Evolutionary conservation across 352 stramenopile species (phyloP).

Genomic region (Halophytophthora polymorphica): DNA sequence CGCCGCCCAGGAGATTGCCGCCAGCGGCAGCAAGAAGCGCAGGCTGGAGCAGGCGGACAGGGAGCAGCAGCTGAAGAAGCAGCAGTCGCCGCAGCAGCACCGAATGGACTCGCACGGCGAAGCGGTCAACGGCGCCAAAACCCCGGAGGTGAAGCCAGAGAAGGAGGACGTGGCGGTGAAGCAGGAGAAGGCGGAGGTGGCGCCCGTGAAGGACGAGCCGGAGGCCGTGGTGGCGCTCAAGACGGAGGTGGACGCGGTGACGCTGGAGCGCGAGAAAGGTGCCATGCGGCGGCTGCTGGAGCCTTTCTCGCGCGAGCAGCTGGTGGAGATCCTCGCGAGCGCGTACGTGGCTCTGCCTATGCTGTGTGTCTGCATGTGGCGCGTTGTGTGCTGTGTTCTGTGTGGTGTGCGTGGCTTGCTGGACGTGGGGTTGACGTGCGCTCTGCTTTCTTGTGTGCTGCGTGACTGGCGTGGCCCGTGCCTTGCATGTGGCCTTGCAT

Average conservation of each 20-base stretch:
- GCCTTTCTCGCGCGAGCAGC: conserved; percentile 56
- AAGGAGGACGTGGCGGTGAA: not conserved
- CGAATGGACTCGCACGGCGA: not conserved
- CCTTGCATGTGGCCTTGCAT: not conserved
- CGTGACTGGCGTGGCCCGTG: not conserved
- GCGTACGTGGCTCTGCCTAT: conserved; percentile 43
- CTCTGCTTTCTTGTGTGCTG: not conserved
- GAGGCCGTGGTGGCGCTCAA: not conserved
- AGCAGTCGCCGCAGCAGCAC: not conserved
- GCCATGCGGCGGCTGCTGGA: conserved; percentile 40
- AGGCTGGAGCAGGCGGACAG: conserved; percentile 23
- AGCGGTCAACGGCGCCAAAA: not conserved
- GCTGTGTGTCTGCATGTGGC: conserved; percentile 1
- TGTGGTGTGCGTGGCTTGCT: not conserved
- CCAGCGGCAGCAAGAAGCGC: conserved; percentile 35
- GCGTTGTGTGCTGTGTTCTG: not conserved
- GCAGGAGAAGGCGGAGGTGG: not conserved
- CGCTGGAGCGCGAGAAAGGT: conserved; percentile 21
- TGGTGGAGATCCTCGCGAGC: conserved; percentile 61
- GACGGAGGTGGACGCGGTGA: conserved; percentile 6
- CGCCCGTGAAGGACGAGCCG: conserved; percentile 4
- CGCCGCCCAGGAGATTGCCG: conserved; percentile 16
- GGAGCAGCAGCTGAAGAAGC: not conserved
- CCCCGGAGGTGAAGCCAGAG: not conserved
- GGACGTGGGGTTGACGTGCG: not conserved